Percentiles rank a stretch among this genome's conserved stretches.
phyloP scores from a whole-genome alignment of 495 filamentous ascomycete species.

The Penicillium daleae region DNA sequence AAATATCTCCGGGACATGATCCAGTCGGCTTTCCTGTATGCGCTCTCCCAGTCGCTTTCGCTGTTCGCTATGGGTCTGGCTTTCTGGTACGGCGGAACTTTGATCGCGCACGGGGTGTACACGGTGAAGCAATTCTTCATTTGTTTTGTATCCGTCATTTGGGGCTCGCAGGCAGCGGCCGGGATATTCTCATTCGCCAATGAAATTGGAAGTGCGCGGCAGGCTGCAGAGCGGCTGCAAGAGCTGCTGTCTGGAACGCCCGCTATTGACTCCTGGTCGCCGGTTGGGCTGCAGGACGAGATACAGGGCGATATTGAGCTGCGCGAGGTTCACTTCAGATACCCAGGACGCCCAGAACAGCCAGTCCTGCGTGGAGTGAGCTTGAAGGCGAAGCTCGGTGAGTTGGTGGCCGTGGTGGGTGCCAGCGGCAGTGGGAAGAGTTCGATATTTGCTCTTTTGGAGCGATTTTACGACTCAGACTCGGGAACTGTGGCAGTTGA shows the following conservation, averaged over 20 bases:
- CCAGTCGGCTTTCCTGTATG: not conserved
- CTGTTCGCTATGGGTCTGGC: not conserved
- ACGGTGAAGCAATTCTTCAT: not conserved
- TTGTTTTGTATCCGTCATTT: not conserved
- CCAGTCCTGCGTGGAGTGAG: conserved; percentile 72
- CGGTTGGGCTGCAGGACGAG: conserved; percentile 57
- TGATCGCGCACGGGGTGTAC: not conserved
- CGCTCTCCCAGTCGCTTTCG: not conserved
- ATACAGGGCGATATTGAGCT: conserved; percentile 72
- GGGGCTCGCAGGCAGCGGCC: not conserved
- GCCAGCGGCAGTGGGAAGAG: conserved; percentile 80
- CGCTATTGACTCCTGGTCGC: conserved; percentile 79
- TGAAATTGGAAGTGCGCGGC: not conserved
- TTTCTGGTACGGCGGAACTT: not conserved
- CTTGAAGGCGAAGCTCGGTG: conserved; percentile 67
- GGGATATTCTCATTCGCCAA: not conserved
- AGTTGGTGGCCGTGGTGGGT: conserved; percentile 79
- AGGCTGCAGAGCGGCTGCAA: not conserved
- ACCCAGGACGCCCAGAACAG: conserved; percentile 74
- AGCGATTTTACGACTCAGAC: conserved; percentile 79
- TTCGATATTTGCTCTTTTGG: conserved; percentile 75
- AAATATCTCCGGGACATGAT: not conserved
- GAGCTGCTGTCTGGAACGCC: conserved; percentile 62
- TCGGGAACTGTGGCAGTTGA: conserved; percentile 67
- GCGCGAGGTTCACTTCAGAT: conserved; percentile 74